Evolutionary conservation across 148 eudicot genomes (phyloP), one percentile per base, ranked within the genome.

Genomic region (Gaultheria prostrata): DNA sequence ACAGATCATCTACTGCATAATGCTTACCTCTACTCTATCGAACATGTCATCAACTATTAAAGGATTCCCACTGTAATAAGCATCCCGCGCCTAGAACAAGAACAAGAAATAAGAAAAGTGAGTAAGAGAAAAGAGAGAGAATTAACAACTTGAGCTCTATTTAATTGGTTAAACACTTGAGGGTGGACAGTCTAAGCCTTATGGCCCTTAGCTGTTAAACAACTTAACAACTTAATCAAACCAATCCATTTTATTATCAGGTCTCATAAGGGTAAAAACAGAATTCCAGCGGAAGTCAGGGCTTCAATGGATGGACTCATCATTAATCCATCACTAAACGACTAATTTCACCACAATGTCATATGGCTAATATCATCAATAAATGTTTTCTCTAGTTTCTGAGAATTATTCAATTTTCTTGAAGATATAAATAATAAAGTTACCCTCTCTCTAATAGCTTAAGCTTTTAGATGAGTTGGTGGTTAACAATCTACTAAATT

Each of bases 31-130:
- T 54, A 96, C 92, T 92, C 92, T 92, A 76, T 96, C 98, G 89
- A 96, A 96, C 98, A 94, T 96, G 80, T 94, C 98, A 89, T 96
- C 98, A 77, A 96, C 84, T 70, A 96, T 96, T 92, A 96, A 88
- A 11, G 98, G 98, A 32, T 85, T 89, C 39, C 98, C 98, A 87
- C 93, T 92, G 77, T 96, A 94, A 88, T 96, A 96, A 30, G 98
- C 90, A 83, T 94, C 93, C 86, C 92, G 86, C 9, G 98, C 98
- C 98, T 96, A 87, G 56, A 43, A 79, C 26, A 46, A 53, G 24
- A 53, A 17, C 33, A 80, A 72, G 54, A 84, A 78, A 71, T 15
- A 50, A 74, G 67, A 51, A 21, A 82, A 15, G 33, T 35, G 50
- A 48, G 20, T 26, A 33, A 21, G 18, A 48, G 28, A 81, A 81